These are phyloP conservation scores for Potentilla sterilis DNA, from an alignment of 306 rosid genomes.

Conservation along the genomic window DNA sequence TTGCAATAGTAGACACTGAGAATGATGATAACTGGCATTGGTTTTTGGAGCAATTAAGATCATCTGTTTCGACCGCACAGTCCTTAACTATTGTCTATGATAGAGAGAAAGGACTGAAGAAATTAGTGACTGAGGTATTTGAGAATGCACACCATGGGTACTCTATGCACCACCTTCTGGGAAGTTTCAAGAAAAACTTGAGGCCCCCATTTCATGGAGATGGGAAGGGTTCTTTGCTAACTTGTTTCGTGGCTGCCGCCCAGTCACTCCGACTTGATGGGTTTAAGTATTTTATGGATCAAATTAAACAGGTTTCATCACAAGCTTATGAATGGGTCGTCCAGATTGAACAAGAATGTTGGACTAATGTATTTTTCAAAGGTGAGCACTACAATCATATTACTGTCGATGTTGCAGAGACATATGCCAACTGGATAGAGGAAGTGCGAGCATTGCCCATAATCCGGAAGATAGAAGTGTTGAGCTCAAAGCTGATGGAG, in stretches of 20 bases:
- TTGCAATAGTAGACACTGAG: slow-evolving; percentile 44
- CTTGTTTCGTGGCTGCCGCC: slow-evolving; percentile 41
- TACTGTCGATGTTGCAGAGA: slow-evolving; percentile 29
- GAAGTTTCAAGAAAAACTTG: slow-evolving; percentile 44
- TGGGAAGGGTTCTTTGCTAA: slow-evolving; percentile 45
- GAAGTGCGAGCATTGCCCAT: slow-evolving; percentile 40
- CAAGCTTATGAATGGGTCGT: slow-evolving; percentile 44
- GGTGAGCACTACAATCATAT: slow-evolving; percentile 50
- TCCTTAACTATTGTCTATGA: slow-evolving; percentile 47
- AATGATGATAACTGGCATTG: slow-evolving; percentile 47
- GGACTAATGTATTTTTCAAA: slow-evolving; percentile 42
- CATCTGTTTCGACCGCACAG: slow-evolving; percentile 25
- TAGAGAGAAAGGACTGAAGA: slow-evolving; percentile 45
- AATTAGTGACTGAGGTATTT: slow-evolving; percentile 33
- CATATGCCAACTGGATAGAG: slow-evolving; percentile 39
- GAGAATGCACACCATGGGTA: slow-evolving; percentile 41
- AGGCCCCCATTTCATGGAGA: slow-evolving; percentile 54
- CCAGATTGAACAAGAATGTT: slow-evolving; percentile 43
- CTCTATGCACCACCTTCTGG: slow-evolving; percentile 50
- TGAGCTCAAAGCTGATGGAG: slow-evolving; percentile 36
- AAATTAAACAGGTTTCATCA: slow-evolving; percentile 46
- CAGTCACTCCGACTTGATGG: slow-evolving; percentile 38
- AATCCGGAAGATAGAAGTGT: slow-evolving; percentile 41
- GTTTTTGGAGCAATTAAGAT: slow-evolving; percentile 50
- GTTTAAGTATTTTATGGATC: slow-evolving; percentile 35